Evolutionary conservation across 1,284 basidiomycete species (phyloP).

Genomic region (Cryptococcus sp.): DNA sequence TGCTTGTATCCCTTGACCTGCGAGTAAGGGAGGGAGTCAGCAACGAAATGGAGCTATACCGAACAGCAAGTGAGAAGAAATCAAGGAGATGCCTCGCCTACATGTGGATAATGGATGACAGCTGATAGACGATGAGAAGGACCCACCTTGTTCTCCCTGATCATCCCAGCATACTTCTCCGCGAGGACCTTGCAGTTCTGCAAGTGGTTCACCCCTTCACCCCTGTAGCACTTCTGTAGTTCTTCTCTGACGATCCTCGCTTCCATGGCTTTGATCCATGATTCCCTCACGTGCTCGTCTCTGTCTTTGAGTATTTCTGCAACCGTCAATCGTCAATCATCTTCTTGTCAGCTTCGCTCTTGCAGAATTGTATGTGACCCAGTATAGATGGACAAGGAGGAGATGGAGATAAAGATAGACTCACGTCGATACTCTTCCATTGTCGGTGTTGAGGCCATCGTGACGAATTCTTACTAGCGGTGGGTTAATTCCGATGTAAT

Average conservation of each 20-base stretch:
- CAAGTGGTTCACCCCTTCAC: constrained; percentile 88
- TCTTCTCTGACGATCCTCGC: constrained; percentile 85
- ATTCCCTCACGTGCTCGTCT: constrained; percentile 81
- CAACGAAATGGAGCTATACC: too few species aligned
- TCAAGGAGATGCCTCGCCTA: too few species aligned
- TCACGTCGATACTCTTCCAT: constrained; percentile 44
- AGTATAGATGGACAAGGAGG: too few species aligned
- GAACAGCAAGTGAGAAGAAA: too few species aligned
- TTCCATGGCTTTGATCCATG: constrained; percentile 95
- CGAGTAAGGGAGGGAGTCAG: constrained; percentile 5
- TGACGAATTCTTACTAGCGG: constrained; percentile 2
- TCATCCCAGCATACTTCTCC: constrained; percentile 79
- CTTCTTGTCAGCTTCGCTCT: neutral
- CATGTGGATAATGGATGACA: too few species aligned
- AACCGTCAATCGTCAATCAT: neutral
- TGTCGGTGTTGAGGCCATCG: constrained; percentile 30
- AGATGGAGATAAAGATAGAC: constrained; percentile 15
- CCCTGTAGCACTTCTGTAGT: constrained; percentile 85
- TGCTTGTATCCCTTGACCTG: constrained; percentile 63
- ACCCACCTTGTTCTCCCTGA: constrained; percentile 82
- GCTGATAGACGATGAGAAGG: too few species aligned
- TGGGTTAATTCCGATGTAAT: too few species aligned
- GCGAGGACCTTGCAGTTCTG: constrained; percentile 86
- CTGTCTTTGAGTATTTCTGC: constrained; percentile 61
- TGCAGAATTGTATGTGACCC: too few species aligned